Conservation (phyloP, 108 stramenopile genomes). For the Nitzschia palea region DNA sequence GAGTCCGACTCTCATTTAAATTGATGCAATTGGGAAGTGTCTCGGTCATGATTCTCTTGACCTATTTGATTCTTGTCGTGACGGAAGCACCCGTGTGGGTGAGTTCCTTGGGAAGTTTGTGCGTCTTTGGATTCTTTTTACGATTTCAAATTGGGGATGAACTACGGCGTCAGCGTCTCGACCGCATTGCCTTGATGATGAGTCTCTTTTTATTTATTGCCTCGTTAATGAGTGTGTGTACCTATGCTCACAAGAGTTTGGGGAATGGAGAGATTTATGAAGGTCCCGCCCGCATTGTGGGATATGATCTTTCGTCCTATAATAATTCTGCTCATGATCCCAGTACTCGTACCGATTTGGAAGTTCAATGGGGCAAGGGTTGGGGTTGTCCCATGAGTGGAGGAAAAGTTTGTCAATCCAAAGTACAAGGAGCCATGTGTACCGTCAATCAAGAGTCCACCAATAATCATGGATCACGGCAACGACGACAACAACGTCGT, state of each 20-base stretch:
- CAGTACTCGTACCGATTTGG: constrained; percentile 42
- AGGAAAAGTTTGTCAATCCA: constrained; percentile 32
- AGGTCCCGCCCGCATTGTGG: constrained; percentile 49
- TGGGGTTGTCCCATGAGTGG: constrained; percentile 48
- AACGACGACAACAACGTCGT: neutral
- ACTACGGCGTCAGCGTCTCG: constrained; percentile 38
- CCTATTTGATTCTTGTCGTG: constrained; percentile 41
- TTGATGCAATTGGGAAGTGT: constrained; percentile 32
- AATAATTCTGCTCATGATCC: constrained; percentile 27
- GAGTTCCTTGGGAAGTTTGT: constrained; percentile 19
- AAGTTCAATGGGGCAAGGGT: constrained; percentile 39
- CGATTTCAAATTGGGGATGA: constrained; percentile 44
- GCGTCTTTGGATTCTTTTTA: constrained; percentile 37
- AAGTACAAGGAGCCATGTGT: constrained; percentile 43
- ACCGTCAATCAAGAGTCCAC: constrained; percentile 19
- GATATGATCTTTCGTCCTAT: constrained; percentile 38
- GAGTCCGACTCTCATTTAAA: constrained; percentile 17
- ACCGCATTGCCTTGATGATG: constrained; percentile 32
- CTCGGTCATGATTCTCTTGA: constrained; percentile 18
- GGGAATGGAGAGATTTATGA: constrained; percentile 46
- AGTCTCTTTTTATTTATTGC: constrained; percentile 46
- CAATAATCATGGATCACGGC: neutral
- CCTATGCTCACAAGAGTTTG: constrained; percentile 28
- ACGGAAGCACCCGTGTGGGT: constrained; percentile 23
- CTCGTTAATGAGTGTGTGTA: constrained; percentile 24